Conservation (phyloP, 495 filamentous ascomycete species). For the Venustampulla echinocandica region DNA sequence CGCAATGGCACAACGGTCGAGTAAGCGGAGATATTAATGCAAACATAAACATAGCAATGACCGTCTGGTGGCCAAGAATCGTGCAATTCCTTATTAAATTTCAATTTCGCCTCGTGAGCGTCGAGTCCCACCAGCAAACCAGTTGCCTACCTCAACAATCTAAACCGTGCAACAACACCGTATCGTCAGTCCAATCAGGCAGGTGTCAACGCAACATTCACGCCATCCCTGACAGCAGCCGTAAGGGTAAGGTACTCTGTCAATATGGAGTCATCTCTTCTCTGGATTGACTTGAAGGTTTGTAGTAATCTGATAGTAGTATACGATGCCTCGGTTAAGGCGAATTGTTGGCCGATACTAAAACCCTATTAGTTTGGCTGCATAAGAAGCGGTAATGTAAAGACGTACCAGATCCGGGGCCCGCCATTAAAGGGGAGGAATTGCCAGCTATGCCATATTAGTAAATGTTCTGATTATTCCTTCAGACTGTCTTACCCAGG, state of each 20-base stretch:
- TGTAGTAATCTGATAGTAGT: conserved; percentile 53
- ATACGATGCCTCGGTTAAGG: conserved; percentile 48
- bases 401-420: conserved; percentile 43
- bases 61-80: too few species aligned
- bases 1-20: too few species aligned
- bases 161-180: too few species aligned
- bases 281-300: conserved; percentile 46
- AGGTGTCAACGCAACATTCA: conserved; percentile 32
- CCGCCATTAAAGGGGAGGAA: conserved; percentile 59
- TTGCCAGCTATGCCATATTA: conserved; percentile 38
- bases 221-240: conserved; percentile 17
- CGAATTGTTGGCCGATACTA: conserved; percentile 41
- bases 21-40: too few species aligned
- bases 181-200: too few species aligned
- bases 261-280: conserved; percentile 30
- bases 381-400: conserved; percentile 16
- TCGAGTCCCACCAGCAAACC: too few species aligned
- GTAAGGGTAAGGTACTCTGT: conserved; percentile 28
- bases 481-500: conserved; percentile 8
- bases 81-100: too few species aligned
- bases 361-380: background rate
- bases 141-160: too few species aligned
- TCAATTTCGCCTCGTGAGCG: too few species aligned
- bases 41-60: too few species aligned
- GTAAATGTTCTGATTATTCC: conserved; percentile 16